Evolutionary conservation across 2,329 filamentous ascomycete species (phyloP).

Genomic region (Colletotrichum nymphaeae): DNA sequence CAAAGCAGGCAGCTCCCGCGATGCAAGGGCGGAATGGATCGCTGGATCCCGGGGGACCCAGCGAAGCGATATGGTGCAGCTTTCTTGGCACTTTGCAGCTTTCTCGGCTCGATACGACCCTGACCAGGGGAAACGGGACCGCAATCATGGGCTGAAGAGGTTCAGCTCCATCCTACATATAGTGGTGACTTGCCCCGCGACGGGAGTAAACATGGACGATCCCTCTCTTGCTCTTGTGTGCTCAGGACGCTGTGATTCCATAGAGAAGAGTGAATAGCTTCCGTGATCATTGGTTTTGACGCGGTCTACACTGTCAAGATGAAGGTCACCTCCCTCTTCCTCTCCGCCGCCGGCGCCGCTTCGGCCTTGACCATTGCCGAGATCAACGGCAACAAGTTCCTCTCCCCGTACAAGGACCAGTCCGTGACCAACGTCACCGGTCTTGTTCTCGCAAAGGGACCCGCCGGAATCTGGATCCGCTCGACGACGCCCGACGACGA

Average conservation of each 20-base stretch:
- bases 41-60: neutral
- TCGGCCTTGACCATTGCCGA: slow-evolving; percentile 64
- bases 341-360: slow-evolving; percentile 43
- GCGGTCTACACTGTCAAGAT: slow-evolving; percentile 38
- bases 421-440: slow-evolving; percentile 70
- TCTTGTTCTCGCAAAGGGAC: slow-evolving; percentile 72
- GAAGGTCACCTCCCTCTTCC: slow-evolving; percentile 45
- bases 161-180: slow-evolving; percentile 4
- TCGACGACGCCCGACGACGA: slow-evolving; percentile 68
- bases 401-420: slow-evolving; percentile 70
- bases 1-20: slow-evolving; percentile 15
- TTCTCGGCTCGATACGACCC: slow-evolving; percentile 2
- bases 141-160: neutral
- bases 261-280: slow-evolving; percentile 1
- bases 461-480: slow-evolving; percentile 72
- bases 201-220: neutral
- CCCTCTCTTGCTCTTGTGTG: slow-evolving; percentile 3
- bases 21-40: slow-evolving; percentile 32
- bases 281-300: neutral
- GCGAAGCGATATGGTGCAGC: neutral
- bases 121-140: neutral
- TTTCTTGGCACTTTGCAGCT: slow-evolving; percentile 1
- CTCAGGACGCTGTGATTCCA: slow-evolving; percentile 22
- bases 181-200: neutral
- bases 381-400: slow-evolving; percentile 74